phyloP scores from a whole-genome alignment of 2,329 filamentous ascomycete species.

The Diaporthe batatas region DNA sequence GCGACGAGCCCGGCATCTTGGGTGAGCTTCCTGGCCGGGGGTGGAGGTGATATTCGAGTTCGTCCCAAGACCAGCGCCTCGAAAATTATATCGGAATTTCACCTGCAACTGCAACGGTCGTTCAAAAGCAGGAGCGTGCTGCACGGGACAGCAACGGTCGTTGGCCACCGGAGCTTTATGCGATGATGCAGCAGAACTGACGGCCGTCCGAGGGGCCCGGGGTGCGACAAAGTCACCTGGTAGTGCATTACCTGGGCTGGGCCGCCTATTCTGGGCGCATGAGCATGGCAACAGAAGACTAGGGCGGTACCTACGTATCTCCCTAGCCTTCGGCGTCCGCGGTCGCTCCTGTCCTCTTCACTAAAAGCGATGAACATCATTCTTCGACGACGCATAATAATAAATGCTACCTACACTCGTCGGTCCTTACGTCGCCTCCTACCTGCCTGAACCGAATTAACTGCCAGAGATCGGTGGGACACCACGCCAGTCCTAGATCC shows the following conservation, averaged over 20 bases:
- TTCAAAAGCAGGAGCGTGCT: slow-evolving; percentile 7
- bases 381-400: slow-evolving; percentile 20
- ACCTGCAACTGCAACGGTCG: background rate
- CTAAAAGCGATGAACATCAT: background rate
- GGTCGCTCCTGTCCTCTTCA: slow-evolving; percentile 9
- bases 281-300: background rate
- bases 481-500: no score
- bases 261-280: slow-evolving; percentile 6
- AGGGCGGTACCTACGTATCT: background rate
- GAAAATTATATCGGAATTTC: background rate
- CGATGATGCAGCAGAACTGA: slow-evolving; percentile 25
- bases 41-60: background rate
- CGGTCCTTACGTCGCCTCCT: slow-evolving; percentile 26
- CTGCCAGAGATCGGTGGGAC: background rate
- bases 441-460: slow-evolving; percentile 17
- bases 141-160: slow-evolving; percentile 10
- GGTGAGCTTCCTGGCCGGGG: background rate
- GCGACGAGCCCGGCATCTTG: slow-evolving; percentile 74
- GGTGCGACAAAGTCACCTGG: background rate
- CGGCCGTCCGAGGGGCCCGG: slow-evolving; percentile 36
- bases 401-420: slow-evolving; percentile 28
- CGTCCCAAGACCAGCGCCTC: background rate
- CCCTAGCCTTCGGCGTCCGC: slow-evolving; percentile 28
- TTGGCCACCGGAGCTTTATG: slow-evolving; percentile 34
- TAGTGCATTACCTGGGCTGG: slow-evolving; percentile 25